phyloP scores from a whole-genome alignment of 192 early-diverging fungal species.

The Gryganskiella cystojenkinii region DNA sequence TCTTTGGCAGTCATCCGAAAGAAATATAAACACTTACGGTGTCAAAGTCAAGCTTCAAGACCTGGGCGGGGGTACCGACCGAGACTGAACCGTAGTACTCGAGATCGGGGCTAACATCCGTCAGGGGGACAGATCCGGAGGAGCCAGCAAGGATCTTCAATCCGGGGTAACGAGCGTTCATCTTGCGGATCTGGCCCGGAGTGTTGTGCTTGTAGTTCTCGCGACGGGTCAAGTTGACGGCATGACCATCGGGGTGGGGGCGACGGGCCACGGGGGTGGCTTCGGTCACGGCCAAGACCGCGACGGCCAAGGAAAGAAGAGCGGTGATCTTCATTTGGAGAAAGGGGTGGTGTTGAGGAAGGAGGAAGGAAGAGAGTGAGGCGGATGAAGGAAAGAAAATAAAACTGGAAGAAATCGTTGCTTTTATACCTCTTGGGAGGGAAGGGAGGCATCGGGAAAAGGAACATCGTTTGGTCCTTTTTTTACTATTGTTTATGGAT shows the following conservation, averaged over 20 bases:
- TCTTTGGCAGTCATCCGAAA: too few relatives aligned
- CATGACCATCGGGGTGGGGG: not conserved
- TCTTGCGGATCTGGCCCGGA: slow-evolving; percentile 8
- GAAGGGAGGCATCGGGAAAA: too few relatives aligned
- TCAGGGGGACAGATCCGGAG: slow-evolving; percentile 19
- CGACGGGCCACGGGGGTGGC: not conserved
- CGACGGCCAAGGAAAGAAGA: slow-evolving; percentile 4
- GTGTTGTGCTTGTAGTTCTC: not conserved
- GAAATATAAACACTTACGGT: too few relatives aligned
- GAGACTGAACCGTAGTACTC: slow-evolving; percentile 70
- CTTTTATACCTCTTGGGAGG: too few relatives aligned
- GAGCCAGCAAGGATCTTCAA: not conserved
- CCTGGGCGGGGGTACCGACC: slow-evolving; percentile 70
- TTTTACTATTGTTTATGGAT: too few relatives aligned
- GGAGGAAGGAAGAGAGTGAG: not conserved
- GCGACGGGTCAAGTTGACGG: not conserved
- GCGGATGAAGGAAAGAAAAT: slow-evolving; percentile 29
- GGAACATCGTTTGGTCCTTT: too few relatives aligned
- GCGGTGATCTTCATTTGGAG: slow-evolving; percentile 4
- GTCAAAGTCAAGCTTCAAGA: slow-evolving; percentile 65
- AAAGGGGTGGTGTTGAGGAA: not conserved
- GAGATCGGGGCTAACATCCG: slow-evolving; percentile 47
- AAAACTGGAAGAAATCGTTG: too few relatives aligned
- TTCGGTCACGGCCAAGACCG: slow-evolving; percentile 8
- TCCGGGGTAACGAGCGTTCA: slow-evolving; percentile 3